Conservation (phyloP, 2,329 filamentous ascomycete species). For the Epichloe coenophiala region DNA sequence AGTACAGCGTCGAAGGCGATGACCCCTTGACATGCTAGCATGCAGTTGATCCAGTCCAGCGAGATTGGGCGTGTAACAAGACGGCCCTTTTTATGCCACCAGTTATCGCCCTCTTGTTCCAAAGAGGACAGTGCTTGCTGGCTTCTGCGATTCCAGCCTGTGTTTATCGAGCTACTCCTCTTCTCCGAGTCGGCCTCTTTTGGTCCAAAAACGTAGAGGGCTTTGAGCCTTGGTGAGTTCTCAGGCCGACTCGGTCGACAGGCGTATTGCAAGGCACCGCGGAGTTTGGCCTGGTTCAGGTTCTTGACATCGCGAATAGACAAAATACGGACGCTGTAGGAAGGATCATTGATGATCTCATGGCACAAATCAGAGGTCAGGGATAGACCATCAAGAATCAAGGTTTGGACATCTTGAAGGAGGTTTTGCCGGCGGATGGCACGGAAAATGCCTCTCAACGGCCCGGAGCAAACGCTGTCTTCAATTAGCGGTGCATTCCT, state of each 20-base stretch:
- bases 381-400: slow-evolving; percentile 64
- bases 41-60: slow-evolving; percentile 59
- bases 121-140: slow-evolving; percentile 37
- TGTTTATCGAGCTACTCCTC: slow-evolving; percentile 28
- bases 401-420: slow-evolving; percentile 46
- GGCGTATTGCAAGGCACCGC: slow-evolving; percentile 61
- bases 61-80: slow-evolving; percentile 36
- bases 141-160: slow-evolving; percentile 48
- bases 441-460: slow-evolving; percentile 59
- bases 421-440: slow-evolving; percentile 47
- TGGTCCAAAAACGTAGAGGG: slow-evolving; percentile 68
- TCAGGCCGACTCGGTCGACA: slow-evolving; percentile 57
- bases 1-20: slow-evolving; percentile 79
- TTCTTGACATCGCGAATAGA: slow-evolving; percentile 70
- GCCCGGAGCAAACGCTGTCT: slow-evolving; percentile 59
- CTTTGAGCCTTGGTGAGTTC: slow-evolving; percentile 60
- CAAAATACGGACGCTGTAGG: slow-evolving; percentile 67
- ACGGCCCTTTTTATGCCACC: slow-evolving; percentile 44
- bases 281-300: slow-evolving; percentile 69
- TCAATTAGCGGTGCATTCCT: neutral
- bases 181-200: slow-evolving; percentile 19
- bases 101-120: slow-evolving; percentile 32
- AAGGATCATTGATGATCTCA: slow-evolving; percentile 61
- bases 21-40: slow-evolving; percentile 61
- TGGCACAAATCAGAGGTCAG: slow-evolving; percentile 71